Evolutionary conservation across 306 rosid genomes (phyloP), one percentile per base, ranked within the genome.

Genomic region (Luffa aegyptiaca): DNA sequence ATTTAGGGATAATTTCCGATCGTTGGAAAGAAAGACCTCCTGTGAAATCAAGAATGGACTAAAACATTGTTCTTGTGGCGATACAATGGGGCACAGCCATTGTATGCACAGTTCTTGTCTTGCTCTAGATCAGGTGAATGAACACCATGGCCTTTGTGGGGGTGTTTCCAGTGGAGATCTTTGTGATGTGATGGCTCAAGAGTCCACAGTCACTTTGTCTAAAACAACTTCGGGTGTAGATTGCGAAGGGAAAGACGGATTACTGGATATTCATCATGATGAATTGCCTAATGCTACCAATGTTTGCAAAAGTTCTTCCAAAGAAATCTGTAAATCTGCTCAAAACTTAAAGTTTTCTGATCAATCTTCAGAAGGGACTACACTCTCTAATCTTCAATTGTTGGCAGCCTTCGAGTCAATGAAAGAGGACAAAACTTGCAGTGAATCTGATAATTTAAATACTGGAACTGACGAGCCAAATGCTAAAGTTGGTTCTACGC

Each of bases 1-100:
- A 58, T 57, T 45, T 53, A 76, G 80, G 63, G 85, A 72, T n/a
- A 55, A 77, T 75, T 76, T 61, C 62, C 64, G 52, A 62, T 64
- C 84, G 72, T 83, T 81, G 62, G 82, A 80, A 57, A 85, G 86
- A 61, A 90, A 82, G 71, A 86, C 37, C 61, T 72, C 81, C 48
- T 56, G 86, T 76, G 84, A 81, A 36, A 37, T 20, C 14, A 74
- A 80, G 81, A 85, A 82, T 69, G 85, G 79, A 79, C 78, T 86
- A 73, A 86, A 84, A 73, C 88, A 80, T 37, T 80, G 84, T 78
- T 82, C 92, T 80, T n/a, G 74, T 39, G 86, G 33, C 35, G 52
- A 68, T 61, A 16, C 79, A 10, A 61, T 57, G 53, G 48, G 8
- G 14, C 39, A 36, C 17, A 53, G 31, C 64, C 59, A 39, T 52